A percentile compares a stretch with the other conserved stretches of the same genome.
phyloP scores from a whole-genome alignment of 2,329 filamentous ascomycete species.

The Gremmenia infestans region DNA sequence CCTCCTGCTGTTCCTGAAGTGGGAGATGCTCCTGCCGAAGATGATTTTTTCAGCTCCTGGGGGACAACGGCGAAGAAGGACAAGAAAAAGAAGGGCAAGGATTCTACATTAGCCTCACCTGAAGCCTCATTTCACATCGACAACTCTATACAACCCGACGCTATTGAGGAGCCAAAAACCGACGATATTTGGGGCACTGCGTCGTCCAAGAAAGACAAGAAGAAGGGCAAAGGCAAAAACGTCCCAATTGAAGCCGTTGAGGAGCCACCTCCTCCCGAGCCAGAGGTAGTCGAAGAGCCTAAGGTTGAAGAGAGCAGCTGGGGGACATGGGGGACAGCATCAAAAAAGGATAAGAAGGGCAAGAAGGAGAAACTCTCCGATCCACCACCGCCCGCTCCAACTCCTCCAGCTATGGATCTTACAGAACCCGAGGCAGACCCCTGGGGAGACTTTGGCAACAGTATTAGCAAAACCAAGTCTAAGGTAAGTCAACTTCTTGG shows the following conservation, averaged over 20 bases:
- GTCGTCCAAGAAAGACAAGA: constrained; percentile 37
- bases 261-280: constrained; percentile 38
- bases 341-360: constrained; percentile 39
- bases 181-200: constrained; percentile 33
- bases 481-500: constrained; percentile 24
- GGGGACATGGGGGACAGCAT: constrained; percentile 37
- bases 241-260: constrained; percentile 43
- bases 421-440: constrained; percentile 38
- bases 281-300: constrained; percentile 40
- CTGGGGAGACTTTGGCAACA: constrained; percentile 30
- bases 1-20: constrained; percentile 31
- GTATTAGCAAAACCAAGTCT: constrained; percentile 36
- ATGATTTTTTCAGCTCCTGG: constrained; percentile 27
- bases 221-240: constrained; percentile 49
- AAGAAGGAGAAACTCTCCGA: constrained; percentile 38
- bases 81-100: constrained; percentile 26
- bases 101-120: constrained; percentile 9
- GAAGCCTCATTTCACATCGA: constrained; percentile 21
- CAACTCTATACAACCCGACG: constrained; percentile 39
- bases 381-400: constrained; percentile 43
- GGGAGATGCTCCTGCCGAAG: constrained; percentile 21
- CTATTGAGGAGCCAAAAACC: constrained; percentile 44
- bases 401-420: constrained; percentile 43
- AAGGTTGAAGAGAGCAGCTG: constrained; percentile 43
- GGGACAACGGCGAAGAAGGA: constrained; percentile 29